Evolutionary conservation across 1,284 basidiomycete species (phyloP), one percentile per base, ranked within the genome.

Genomic region (Ustilago trichophora): DNA sequence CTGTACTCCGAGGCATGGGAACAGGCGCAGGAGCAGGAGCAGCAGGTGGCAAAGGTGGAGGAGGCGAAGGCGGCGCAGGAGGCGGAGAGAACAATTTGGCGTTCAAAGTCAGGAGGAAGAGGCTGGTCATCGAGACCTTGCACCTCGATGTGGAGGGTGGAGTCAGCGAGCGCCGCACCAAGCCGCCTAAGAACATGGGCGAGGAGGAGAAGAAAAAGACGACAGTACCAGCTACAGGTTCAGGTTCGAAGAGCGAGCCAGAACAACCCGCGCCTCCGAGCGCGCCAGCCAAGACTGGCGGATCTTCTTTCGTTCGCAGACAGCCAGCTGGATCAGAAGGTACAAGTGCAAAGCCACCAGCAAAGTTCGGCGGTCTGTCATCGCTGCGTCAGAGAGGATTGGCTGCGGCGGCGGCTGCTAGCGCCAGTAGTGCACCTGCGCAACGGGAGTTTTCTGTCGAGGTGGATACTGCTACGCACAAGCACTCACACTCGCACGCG

Each of bases 91-190:
- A 98, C 82, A 97, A 98, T 75, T 85, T 98, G 15, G 93, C 91
- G 6, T 98, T 98, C 86, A 91, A 90, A 80, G 91, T 93, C 73
- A 94, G 90, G 76, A 85, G 94, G 63, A 93, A 91, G 80, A 84
- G 91, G 32, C 85, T 97, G 43, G 85, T 95, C 19, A 87, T 98
- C 69, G 94, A 98, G 83, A 97, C 93, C 19, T 84, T 97, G 55
- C 92, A 96, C 83, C 85, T 97, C 11, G 95, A 94, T 76, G 86
- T 93, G 4, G 93, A 96, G 79, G 94, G 93, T 10, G 93, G 93
- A 5, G 89, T 92, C 6, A 86, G 88, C 12, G 94, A 96, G 82
- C 85, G 93, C 4, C 32, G 74, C 16, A 73, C 72, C 1, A 72
- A 72, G 51, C 74, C 74, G 44, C 45, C 50, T 0, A 70, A 62